Evolutionary conservation across 78 protist species (phyloP), one percentile per base, ranked within the genome.

Genomic region (Mantamonas sphyraenae): DNA sequence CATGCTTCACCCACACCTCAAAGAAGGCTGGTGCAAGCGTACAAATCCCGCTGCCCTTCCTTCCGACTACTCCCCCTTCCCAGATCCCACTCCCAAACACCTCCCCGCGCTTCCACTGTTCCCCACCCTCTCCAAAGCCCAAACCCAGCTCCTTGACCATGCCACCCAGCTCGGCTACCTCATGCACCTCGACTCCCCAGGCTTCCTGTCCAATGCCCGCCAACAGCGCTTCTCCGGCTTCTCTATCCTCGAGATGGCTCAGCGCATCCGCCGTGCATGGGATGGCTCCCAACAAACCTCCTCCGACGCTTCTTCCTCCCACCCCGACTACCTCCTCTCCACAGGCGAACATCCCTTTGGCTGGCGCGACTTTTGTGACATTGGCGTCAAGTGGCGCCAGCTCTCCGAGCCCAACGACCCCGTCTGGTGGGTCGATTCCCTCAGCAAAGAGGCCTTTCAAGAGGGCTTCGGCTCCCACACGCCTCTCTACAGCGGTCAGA

Each of bases 391-490:
- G 30, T 84, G 90, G 90, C 30, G 90, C n/a, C 90, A 84, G 40
- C 31, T 63, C 10, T 64, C 85, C 2, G 90, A 84, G 47, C 90
- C 90, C 40, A 84, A 84, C 42, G 90, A 84, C 66, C 79, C 90
- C 17, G 85, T 79, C 26, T 84, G 80, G 80, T 84, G 90, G 90
- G 76, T 80, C n/a, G 90, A 84, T 39, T 16, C n/a, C 5, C 80
- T 84, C 5, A 64, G 74, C 19, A 38, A 57, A 16, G 81, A 77
- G 39, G 85, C 73, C 28, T 84, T 84, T 43, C 22, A n/a, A 9
- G 90, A 84, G 34, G 90, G 90, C 5, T 84, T 78, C 22, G 90
- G 90, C 19, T 79, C 85, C 0, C 84, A 47, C 28, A 47, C 53
- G 16, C 53, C 53, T 16, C 12, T 47, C 28, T 12, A 19, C 16